Evolutionary conservation across 306 rosid species (phyloP), one percentile per base, ranked within the genome.

Genomic region (Potentilla sterilis): DNA sequence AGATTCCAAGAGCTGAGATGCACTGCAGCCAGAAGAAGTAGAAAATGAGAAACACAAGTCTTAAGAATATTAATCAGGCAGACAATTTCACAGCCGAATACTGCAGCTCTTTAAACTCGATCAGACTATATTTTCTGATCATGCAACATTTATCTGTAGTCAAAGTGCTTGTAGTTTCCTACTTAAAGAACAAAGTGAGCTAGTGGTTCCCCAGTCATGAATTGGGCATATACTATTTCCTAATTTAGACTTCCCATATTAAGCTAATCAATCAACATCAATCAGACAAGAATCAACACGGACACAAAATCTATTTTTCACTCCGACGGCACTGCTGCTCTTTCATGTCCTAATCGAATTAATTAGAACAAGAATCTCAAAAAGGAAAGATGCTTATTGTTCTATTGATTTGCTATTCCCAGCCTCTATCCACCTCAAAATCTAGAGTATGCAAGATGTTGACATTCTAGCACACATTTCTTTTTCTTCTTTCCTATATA

Each of bases 1-100:
- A 66, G 92, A 79, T 81, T 96, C 99, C 85, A 92, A 73, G 73
- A 92, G 91, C 83, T 96, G 99, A 75, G 98, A 92, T 78, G 98
- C 85, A 81, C 99, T 96, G 93, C 87, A 81, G 78, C 10, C 59
- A 89, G 81, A 76, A 66, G 78, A 77, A 87, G 72, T 55, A 51
- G 70, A 72, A 64, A 85, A 76, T 86, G 77, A 88, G 83, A 76
- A 77, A 48, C 79, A 41, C 54, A 73, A 71, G 54, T 67, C 65
- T 79, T 16, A 28, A 43, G 21, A 48, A 7, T 54, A 18, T 41
- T 40, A 46, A 19, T 58, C 24, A 37, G 40, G 28, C 28, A 28
- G 28, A 28, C 28, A 28, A 28, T 28, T 28, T 28, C 28, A 28
- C 28, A 28, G 28, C 28, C 1, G 28, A 28, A 28, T 28, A 28